Evolutionary conservation across 2,329 filamentous ascomycete genomes (phyloP), one percentile per base, ranked within the genome.

Genomic region (Colletotrichum gloeosporioides): DNA sequence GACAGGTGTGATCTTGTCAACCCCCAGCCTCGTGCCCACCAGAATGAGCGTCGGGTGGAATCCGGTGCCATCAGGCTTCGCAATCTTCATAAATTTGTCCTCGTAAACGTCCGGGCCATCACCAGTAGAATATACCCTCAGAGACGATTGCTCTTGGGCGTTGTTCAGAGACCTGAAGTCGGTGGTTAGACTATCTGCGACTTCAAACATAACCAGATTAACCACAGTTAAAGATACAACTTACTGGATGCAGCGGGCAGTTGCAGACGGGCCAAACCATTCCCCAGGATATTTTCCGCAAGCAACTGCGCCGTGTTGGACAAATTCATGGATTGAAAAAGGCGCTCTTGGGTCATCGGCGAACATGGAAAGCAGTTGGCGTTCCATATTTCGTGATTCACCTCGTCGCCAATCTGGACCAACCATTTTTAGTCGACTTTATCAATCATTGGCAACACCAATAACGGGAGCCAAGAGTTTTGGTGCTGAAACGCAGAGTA

Each of bases 231-330:
- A n/a, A 29, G 34, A 53, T 13, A 27, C 62, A 31, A 62, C 94
- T 84, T 87, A 98, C 96, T 97, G 94, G 79, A 99, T 98, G 84
- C 97, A 99, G 73, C 94, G 92, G 63, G 97, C 96, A 12, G 97
- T 98, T 8, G 97, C 97, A 22, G 96, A 98, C n/a, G 97, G 97
- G 0, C 97, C 97, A 85, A 99, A 99, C 97, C 97, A 99, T 85
- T 99, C 95, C 49, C 97, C 97, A 0, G 97, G 97, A 81, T 98
- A 95, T 85, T 98, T 99, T 6, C 95, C 96, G 84, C 97, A 99
- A 4, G 94, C 93, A 44, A 91, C 89, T 29, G 96, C 96, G 22
- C 97, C 97, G 80, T 98, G 94, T 69, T 93, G 90, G 44, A 99
- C 97, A 81, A 99, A 99, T 77, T 93, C 95, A 82, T 99, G 97